Percentiles rank a stretch among this genome's conserved stretches.
Evolutionary conservation across 805 yeast genomes (phyloP).

Genomic region (Ogataea thermomethanolica): DNA sequence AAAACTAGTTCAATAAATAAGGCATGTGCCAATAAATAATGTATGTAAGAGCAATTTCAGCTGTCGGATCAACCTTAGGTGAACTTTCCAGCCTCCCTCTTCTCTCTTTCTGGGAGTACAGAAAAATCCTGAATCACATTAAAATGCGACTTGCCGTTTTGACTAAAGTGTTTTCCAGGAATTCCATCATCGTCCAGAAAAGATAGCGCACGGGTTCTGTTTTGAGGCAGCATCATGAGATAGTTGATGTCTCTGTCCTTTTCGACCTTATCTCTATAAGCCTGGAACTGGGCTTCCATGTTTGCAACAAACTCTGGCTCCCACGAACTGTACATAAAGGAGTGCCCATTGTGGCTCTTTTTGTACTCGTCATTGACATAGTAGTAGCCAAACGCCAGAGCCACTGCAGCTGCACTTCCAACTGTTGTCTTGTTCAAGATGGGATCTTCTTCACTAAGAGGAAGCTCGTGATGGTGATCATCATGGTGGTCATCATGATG

Average conservation of each 20-base stretch:
- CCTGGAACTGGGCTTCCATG: constrained; percentile 20
- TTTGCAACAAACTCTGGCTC: constrained; percentile 18
- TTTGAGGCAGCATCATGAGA: constrained; percentile 19
- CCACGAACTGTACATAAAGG: constrained; percentile 21
- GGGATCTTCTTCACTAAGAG: constrained; percentile 28
- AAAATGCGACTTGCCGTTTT: constrained; percentile 28
- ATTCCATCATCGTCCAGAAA: constrained; percentile 28
- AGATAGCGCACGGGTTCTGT: constrained; percentile 14
- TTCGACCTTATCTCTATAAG: constrained; percentile 25
- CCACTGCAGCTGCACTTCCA: constrained; percentile 17
- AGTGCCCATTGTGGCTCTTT: constrained; percentile 37
- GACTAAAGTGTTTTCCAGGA: constrained; percentile 31
- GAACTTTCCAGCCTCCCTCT: constrained; percentile 16
- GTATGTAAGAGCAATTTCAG: constrained; percentile 13
- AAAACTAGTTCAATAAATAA: constrained; percentile 2
- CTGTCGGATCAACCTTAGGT: background rate
- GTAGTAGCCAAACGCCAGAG: constrained; percentile 41
- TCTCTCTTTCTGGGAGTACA: constrained; percentile 32
- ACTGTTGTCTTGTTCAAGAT: constrained; percentile 28
- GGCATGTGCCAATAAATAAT: constrained; percentile 6
- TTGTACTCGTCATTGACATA: constrained; percentile 48
- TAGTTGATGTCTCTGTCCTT: constrained; percentile 19
- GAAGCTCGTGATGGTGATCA: constrained; percentile 20
- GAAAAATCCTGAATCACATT: constrained; percentile 27
- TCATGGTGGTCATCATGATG: constrained; percentile 13